Evolutionary conservation across 345 rosid genomes (phyloP).

Genomic region (Lumnitzera littorea): DNA sequence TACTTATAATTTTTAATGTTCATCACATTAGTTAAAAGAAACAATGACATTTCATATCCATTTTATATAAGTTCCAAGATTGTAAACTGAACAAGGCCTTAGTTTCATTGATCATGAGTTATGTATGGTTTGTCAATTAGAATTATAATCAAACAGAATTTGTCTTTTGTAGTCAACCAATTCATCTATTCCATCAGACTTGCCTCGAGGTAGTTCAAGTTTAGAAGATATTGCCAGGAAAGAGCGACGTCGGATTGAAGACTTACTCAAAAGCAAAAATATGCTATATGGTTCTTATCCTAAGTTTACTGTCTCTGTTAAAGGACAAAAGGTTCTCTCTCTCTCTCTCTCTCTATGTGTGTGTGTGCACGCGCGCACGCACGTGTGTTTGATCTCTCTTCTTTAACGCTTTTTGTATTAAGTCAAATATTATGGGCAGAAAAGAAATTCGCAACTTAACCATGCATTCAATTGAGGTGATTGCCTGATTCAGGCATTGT

Average conservation of each 20-base stretch:
- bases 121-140: slow-evolving; percentile 2
- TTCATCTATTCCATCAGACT: slow-evolving; percentile 34
- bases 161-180: slow-evolving; percentile 27
- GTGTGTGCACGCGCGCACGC: too few relatives aligned
- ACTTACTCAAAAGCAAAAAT: slow-evolving; percentile 52
- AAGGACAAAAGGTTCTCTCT: slow-evolving; percentile 76
- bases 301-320: slow-evolving; percentile 60
- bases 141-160: slow-evolving; percentile 4
- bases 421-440: too few relatives aligned
- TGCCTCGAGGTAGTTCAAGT: slow-evolving; percentile 39
- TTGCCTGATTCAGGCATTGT: too few relatives aligned
- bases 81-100: too few relatives aligned
- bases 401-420: background rate
- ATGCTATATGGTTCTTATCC: slow-evolving; percentile 51
- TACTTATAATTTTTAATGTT: too few relatives aligned
- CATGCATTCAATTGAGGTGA: too few relatives aligned
- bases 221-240: slow-evolving; percentile 62
- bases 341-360: background rate
- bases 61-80: too few relatives aligned
- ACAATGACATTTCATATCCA: too few relatives aligned
- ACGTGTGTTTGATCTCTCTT: background rate
- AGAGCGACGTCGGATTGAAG: slow-evolving; percentile 62
- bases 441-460: too few relatives aligned
- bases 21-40: too few relatives aligned
- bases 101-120: too few relatives aligned